Evolutionary conservation across 805 yeast species (phyloP).

Genomic region (Yarrowia porcina): DNA sequence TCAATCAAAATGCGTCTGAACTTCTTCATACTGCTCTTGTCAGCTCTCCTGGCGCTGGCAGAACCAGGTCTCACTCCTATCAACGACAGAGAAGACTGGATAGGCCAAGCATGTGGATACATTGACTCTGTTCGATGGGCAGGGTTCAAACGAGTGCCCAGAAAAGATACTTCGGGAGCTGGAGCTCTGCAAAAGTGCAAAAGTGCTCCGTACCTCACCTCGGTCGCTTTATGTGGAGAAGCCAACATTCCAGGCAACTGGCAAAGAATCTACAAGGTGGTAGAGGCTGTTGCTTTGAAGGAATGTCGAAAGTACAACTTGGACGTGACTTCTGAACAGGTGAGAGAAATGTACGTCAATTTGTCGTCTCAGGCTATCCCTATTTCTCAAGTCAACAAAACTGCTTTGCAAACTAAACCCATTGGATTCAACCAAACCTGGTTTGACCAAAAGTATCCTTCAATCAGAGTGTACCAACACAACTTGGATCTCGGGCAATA

Average conservation of each 20-base stretch:
- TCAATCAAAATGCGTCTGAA: slow-evolving; percentile 2
- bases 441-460: neutral
- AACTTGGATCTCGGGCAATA: slow-evolving; percentile 8
- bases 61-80: neutral
- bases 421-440: slow-evolving; percentile 7
- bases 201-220: neutral
- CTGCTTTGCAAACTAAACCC: slow-evolving; percentile 3
- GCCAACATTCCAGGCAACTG: neutral
- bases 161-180: neutral
- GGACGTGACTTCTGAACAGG: neutral
- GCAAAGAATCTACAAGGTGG: slow-evolving; percentile 9
- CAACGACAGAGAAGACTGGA: slow-evolving; percentile 6
- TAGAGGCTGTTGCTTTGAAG: neutral
- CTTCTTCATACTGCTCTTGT: neutral
- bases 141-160: neutral
- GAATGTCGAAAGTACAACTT: neutral
- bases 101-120: slow-evolving; percentile 1
- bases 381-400: neutral
- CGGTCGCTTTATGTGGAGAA: slow-evolving; percentile 5
- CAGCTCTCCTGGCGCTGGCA: neutral
- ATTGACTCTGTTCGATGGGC: neutral
- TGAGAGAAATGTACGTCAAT: neutral
- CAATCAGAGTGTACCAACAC: neutral
- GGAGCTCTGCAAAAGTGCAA: slow-evolving; percentile 11
- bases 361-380: neutral